These are phyloP conservation scores for Microsporum audouinii DNA, from an alignment of 2,329 filamentous ascomycete genomes.

Conservation along the genomic window DNA sequence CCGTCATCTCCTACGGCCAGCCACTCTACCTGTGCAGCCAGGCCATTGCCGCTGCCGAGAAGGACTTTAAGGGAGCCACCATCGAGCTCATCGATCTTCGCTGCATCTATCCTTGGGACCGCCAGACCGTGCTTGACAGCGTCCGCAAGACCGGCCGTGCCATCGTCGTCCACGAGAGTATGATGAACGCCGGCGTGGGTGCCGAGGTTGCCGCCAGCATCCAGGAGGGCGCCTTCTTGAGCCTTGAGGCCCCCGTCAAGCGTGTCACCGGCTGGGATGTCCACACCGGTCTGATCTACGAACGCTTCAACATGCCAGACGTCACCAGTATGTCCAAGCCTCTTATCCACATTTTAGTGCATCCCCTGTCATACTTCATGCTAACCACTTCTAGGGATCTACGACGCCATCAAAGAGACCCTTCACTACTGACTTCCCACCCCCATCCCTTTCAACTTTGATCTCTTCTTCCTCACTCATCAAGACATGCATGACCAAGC, in stretches of 20 bases:
- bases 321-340: conserved; percentile 59
- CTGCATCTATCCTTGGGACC: conserved; percentile 87
- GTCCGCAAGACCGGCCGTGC: conserved; percentile 78
- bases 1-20: conserved; percentile 78
- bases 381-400: conserved; percentile 45
- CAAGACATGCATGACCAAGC: background rate
- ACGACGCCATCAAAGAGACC: conserved; percentile 57
- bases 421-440: conserved; percentile 48
- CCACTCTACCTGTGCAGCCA: conserved; percentile 72
- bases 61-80: conserved; percentile 55
- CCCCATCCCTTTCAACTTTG: background rate
- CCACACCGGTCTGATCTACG: conserved; percentile 67
- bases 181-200: conserved; percentile 80
- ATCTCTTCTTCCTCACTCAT: background rate
- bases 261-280: conserved; percentile 84
- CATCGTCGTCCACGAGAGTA: conserved; percentile 83
- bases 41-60: conserved; percentile 65
- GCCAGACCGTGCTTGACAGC: conserved; percentile 65
- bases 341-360: background rate
- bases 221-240: conserved; percentile 74
- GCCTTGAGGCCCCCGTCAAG: conserved; percentile 72
- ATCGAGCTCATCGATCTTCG: conserved; percentile 80
- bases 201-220: conserved; percentile 82
- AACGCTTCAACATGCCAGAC: conserved; percentile 73
- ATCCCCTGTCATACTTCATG: background rate